Base-by-base conservation (phyloP, 345 rosid genomes). In the Heritiera fomes region DNA sequence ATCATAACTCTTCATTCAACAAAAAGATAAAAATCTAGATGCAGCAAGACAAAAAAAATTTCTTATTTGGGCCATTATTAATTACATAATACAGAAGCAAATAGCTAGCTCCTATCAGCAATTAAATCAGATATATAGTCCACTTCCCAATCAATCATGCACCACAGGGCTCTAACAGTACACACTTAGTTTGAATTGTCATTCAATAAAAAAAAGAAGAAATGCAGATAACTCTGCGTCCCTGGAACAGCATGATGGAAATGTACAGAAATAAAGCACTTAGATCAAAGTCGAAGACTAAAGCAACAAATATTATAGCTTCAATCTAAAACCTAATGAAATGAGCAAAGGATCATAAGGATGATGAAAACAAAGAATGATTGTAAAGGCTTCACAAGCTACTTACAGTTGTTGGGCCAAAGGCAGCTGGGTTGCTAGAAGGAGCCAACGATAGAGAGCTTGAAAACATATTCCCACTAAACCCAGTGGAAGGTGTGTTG, bases 401-500 rank as follows among this genome's bases (percentile, higher is more conserved):
- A 85, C 90, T 90, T 53, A 94, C 99, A 76, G 81, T 78, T 75
- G 89, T 65, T 82, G 83, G 97, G 82, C 85, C 73, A 62, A 89
- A 89, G 43, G 81, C 82, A 67, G 78, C 79, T 38, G 87, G 81
- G 80, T 12, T 86, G 79, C 45, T 82, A 62, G 97, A 80, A 74
- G 91, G 82, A 55, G 80, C 69, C 23, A 81, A 60, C 20, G 97
- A 83, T 23, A 89, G 18, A 80, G 89, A 81, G 83, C 81, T 87
- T 59, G 95, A 74, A 88, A 87, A 93, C 34, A 79, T n/a, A 78
- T 79, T 77, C 60, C 83, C 87, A 17, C 79, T 52, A 28, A 84
- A 83, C 38, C 89, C 93, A 78, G 87, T 81, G 34, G 91, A 84
- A 73, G 92, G 90, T 64, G 89, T 77, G 74, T 56, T 86, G 81